Base-by-base conservation (phyloP, 306 rosid genomes). In the Glycine latifolia region DNA sequence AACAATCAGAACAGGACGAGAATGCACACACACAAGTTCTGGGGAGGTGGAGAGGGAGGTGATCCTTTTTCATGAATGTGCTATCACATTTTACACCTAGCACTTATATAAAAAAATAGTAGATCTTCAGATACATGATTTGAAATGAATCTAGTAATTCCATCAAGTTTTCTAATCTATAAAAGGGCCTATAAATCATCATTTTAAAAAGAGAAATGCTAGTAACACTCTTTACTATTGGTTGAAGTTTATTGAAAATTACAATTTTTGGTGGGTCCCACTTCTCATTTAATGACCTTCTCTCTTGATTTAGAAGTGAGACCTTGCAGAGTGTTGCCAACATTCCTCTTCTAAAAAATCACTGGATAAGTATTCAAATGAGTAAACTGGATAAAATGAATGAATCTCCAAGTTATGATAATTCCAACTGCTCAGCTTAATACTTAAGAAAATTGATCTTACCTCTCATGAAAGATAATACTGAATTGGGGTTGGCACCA, bases 381-480 rank as follows among this genome's bases (percentile, higher is more conserved):
- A n/a, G 56, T 68, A 52, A 62, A 53, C 59, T 44, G 61, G 48
- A 63, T 14, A 75, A 68, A 79, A 68, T 60, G 20, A 33, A 26
- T 48, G 13, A 52, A 79, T 54, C 85, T 76, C 66, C 59, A 71
- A 52, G 67, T 76, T 75, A 74, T 31, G 63, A 20, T 73, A 35
- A 83, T 63, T 75, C 63, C 47, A 67, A 78, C 80, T 54, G 43
- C 14, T 47, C 49, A 8, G 67, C 65, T 59, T 55, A 69, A 44
- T 72, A 55, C 37, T 31, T 55, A 44, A 79, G 71, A 81, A 78
- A 62, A 31, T 33, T 55, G 8, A 52, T 46, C 81, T 77, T 88
- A 95, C 98, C 99, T 91, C 90, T 91, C 96, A 95, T 90, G 91
- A 95, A 95, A 54, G 96, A 88, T 83, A 95, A 87, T 31, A 97